Evolutionary conservation across 164 flowering plant genomes (phyloP).

Genomic region (Liriodendron chinense): DNA sequence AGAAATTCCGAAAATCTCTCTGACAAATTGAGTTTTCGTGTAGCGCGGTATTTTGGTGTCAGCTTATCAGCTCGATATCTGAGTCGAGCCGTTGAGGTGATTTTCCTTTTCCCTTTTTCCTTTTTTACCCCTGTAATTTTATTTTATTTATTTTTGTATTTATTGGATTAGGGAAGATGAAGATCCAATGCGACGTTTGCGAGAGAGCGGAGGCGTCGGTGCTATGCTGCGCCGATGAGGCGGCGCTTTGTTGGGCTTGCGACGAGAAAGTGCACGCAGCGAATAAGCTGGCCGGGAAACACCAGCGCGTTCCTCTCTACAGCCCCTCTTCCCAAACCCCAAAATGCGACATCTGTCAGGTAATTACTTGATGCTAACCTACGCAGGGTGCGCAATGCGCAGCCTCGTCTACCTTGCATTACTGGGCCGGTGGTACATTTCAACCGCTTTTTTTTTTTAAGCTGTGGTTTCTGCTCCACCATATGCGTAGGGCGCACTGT

Average conservation of each 20-base stretch:
- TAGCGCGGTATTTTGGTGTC: background rate
- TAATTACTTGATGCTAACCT: background rate
- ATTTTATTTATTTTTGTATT: background rate
- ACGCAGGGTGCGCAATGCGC: no score
- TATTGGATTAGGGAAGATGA: conserved; percentile 21
- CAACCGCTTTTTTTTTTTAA: no score
- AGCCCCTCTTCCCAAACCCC: conserved; percentile 22
- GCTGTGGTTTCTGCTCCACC: no score
- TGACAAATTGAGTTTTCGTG: background rate
- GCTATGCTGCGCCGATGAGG: conserved; percentile 48
- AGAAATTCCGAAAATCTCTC: no score
- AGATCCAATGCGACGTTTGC: conserved; percentile 41
- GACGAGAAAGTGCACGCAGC: conserved; percentile 43
- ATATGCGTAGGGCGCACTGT: no score
- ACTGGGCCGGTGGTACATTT: no score
- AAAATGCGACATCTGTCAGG: conserved; percentile 38
- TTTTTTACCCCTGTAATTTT: background rate
- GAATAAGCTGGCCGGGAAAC: conserved; percentile 38
- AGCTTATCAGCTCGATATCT: background rate
- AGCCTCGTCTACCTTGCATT: no score
- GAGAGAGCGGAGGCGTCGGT: conserved; percentile 35
- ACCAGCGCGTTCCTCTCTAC: conserved; percentile 33
- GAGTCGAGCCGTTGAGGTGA: no score
- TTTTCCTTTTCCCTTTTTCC: background rate
- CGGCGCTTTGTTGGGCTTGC: conserved; percentile 33